A percentile compares a stretch with the other conserved stretches of the same genome.
Evolutionary conservation across 2,329 filamentous ascomycete genomes (phyloP).

Genomic region (Colletotrichum sp.): DNA sequence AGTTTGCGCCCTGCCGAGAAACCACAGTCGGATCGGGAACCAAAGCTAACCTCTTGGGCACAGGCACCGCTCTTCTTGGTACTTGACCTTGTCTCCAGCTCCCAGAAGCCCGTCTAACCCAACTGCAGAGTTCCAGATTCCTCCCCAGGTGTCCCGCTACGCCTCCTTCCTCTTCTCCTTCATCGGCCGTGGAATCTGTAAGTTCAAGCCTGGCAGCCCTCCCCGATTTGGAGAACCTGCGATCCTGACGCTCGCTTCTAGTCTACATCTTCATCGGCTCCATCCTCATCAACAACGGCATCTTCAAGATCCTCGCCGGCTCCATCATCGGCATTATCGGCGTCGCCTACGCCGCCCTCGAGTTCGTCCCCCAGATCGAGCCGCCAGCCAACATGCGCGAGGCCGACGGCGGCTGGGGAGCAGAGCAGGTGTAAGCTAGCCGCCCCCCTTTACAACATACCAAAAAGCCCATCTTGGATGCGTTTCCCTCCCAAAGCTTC

Average conservation of each 20-base stretch:
- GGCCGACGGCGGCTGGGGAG: conserved; percentile 76
- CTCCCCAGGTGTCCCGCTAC: conserved; percentile 90
- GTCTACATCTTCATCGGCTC: conserved; percentile 97
- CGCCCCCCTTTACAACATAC: conserved; percentile 17
- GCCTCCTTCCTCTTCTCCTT: conserved; percentile 98
- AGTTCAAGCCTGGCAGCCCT: conserved; percentile 43
- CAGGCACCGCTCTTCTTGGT: conserved; percentile 73
- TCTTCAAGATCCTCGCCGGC: conserved; percentile 77
- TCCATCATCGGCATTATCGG: conserved; percentile 79
- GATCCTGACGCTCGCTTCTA: conserved; percentile 37
- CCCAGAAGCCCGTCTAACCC: neutral
- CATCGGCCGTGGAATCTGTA: conserved; percentile 92
- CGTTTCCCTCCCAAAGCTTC: neutral
- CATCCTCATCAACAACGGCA: conserved; percentile 74
- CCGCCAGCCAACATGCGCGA: conserved; percentile 84
- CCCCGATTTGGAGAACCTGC: neutral
- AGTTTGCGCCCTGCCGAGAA: conserved; percentile 31
- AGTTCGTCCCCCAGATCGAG: conserved; percentile 81
- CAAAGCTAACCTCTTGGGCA: conserved; percentile 23
- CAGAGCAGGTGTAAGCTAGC: conserved; percentile 70
- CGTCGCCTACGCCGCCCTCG: conserved; percentile 76
- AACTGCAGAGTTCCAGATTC: conserved; percentile 84
- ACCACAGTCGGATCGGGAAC: neutral
- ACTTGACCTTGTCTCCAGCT: conserved; percentile 21
- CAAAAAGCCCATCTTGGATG: conserved; percentile 10